Evolutionary conservation across 164 flowering plant species (phyloP), one percentile per base, ranked within the genome.

Genomic region (Echeveria elegans): DNA sequence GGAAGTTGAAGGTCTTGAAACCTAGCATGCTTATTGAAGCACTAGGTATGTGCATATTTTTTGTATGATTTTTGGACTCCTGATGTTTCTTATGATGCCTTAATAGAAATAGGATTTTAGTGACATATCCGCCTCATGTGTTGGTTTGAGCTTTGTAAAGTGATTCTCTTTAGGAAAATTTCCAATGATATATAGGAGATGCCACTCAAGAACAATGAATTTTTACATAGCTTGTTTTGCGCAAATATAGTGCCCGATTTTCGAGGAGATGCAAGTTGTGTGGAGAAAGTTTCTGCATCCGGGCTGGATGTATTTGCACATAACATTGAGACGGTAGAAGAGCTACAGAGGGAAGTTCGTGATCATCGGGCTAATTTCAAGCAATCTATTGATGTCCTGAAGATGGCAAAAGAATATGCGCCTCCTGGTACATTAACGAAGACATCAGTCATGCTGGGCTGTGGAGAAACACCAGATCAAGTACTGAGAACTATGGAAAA

Each of bases 381-480:
- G 75, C 97, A 93, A 73, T 93, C 97, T 65, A 65, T 90, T 5
- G 95, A 90, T 52, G 97, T 93, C 67, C 74, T 93, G 1, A 83
- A 79, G 81, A 67, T 78, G 81, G 98, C 97, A 38, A 90, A 93
- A 75, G 85, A 83, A 15, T 83, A 72, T 80, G 92, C 96, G 63
- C 93, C 94, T 68, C 73, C 82, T 11, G 93, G 98, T 50, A 90
- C 96, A 62, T 87, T 93, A 15, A 90, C 98, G 11, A 90, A 93
- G 83, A 90, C 98, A 14, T 93, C 98, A 24, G 70, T 93, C 74
- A 93, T 93, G 98, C 77, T 90, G 78, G 97, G 97, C 0, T 93
- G 98, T 81, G 97, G 98, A 37, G 98, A 93, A 77, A 93, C 98
- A 63, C 97, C 97, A 65, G 96, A 89, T 58, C 92, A 88, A 77